Conservation (phyloP, 805 yeast species). For the Teunomyces cretensis region DNA sequence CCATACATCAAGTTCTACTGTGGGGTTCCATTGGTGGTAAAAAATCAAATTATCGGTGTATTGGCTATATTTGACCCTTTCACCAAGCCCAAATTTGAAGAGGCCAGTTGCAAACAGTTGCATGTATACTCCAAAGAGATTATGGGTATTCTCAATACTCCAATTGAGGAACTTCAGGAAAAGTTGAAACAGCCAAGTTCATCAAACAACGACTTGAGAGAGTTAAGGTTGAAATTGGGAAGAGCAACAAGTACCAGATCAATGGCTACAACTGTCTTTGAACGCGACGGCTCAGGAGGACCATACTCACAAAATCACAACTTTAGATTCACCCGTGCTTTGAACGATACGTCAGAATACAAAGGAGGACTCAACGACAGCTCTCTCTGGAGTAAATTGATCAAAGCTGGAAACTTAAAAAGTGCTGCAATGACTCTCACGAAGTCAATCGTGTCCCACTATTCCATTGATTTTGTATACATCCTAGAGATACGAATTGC, state of each 20-base stretch:
- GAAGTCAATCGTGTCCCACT: conserved; percentile 31
- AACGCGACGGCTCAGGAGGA: conserved; percentile 64
- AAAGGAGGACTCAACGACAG: conserved; percentile 19
- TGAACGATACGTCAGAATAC: conserved; percentile 3
- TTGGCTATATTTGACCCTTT: conserved; percentile 56
- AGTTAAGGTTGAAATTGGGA: conserved; percentile 42
- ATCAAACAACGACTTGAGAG: conserved; percentile 23
- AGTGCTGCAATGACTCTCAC: conserved; percentile 44
- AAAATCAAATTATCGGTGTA: conserved; percentile 52
- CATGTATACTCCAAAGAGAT: conserved; percentile 41
- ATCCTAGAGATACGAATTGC: conserved; percentile 52
- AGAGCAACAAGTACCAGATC: conserved; percentile 54
- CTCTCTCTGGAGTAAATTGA: conserved; percentile 35
- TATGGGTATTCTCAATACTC: conserved; percentile 39
- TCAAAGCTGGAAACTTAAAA: conserved; percentile 40
- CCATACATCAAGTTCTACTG: conserved; percentile 64
- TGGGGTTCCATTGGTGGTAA: conserved; percentile 56
- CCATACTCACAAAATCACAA: conserved; percentile 53
- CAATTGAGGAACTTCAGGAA: conserved; percentile 18
- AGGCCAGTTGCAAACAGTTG: conserved; percentile 33
- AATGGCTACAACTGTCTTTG: conserved; percentile 46
- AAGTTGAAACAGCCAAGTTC: background rate
- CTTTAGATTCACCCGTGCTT: conserved; percentile 38
- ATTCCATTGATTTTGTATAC: conserved; percentile 45
- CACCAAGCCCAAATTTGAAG: conserved; percentile 37